Evolutionary conservation across 495 filamentous ascomycete genomes (phyloP).

Genomic region (Hypoxylon crocopeplum): DNA sequence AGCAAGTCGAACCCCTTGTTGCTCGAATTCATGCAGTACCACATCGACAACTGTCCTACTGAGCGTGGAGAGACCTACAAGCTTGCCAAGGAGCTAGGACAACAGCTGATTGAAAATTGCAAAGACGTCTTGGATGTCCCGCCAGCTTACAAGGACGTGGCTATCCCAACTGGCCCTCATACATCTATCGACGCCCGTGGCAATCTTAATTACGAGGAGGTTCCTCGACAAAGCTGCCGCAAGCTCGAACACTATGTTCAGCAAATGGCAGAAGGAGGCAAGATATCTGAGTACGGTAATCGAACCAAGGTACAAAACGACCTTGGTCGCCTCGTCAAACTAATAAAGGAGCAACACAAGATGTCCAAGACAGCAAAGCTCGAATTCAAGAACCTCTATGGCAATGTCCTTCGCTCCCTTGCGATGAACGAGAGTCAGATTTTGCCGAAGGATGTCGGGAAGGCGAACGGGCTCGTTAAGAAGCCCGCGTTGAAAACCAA

Average conservation of each 20-base stretch:
- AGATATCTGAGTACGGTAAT: conserved; percentile 98
- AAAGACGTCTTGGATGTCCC: conserved; percentile 83
- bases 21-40: conserved; percentile 99
- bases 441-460: conserved; percentile 79
- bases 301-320: conserved; percentile 97
- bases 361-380: conserved; percentile 92
- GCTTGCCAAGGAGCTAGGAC: conserved; percentile 93
- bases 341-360: conserved; percentile 96
- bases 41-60: conserved; percentile 98
- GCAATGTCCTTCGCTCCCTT: conserved; percentile 88
- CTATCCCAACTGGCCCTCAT: conserved; percentile 87
- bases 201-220: conserved; percentile 87
- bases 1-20: conserved; percentile 95
- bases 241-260: conserved; percentile 99
- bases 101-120: conserved; percentile 96
- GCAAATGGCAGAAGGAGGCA: conserved; percentile 98
- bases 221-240: conserved; percentile 85
- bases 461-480: conserved; percentile 63
- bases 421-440: conserved; percentile 98
- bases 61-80: conserved; percentile 97
- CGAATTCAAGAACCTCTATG: conserved; percentile 93
- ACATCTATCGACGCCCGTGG: conserved; percentile 89
- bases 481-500: conserved; percentile 70
- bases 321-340: conserved; percentile 90
- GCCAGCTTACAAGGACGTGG: conserved; percentile 95